Evolutionary conservation across 768 basidiomycete genomes (phyloP).

Genomic region (Pleurotus tuber-regium): DNA sequence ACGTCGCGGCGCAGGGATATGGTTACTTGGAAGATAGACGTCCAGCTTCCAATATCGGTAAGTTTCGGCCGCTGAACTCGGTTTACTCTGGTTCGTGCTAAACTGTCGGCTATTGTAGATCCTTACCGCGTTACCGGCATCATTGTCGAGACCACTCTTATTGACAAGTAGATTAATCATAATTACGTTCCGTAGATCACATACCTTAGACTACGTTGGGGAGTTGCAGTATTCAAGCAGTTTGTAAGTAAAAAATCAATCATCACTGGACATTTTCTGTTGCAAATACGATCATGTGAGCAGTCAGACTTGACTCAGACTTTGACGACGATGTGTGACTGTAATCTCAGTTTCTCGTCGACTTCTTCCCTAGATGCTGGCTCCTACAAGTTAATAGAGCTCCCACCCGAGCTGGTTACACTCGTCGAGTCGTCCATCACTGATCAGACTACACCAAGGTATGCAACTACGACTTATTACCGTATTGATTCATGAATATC

Average conservation of each 20-base stretch:
- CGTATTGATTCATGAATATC: too few species aligned
- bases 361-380: conserved; percentile 45
- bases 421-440: conserved; percentile 54
- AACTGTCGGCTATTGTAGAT: conserved; percentile 43
- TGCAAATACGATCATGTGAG: neutral
- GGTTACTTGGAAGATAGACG: conserved; percentile 97
- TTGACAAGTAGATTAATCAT: conserved; percentile 48
- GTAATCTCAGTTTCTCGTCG: conserved; percentile 52
- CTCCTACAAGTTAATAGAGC: conserved; percentile 68
- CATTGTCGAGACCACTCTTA: conserved; percentile 83
- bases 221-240: conserved; percentile 5
- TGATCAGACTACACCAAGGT: conserved; percentile 29
- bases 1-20: conserved; percentile 88
- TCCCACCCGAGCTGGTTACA: conserved; percentile 65
- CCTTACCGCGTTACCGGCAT: conserved; percentile 93
- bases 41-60: conserved; percentile 97
- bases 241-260: conserved; percentile 1
- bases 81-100: neutral
- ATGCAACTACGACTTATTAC: too few species aligned
- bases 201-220: conserved; percentile 1
- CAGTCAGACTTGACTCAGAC: neutral
- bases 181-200: conserved; percentile 1
- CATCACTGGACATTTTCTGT: conserved; percentile 10
- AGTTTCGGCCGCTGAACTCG: conserved; percentile 21
- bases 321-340: conserved; percentile 35